Evolutionary conservation across 495 filamentous ascomycete genomes (phyloP), one percentile per base, ranked within the genome.

Genomic region (Massariosphaeria phaeospora): DNA sequence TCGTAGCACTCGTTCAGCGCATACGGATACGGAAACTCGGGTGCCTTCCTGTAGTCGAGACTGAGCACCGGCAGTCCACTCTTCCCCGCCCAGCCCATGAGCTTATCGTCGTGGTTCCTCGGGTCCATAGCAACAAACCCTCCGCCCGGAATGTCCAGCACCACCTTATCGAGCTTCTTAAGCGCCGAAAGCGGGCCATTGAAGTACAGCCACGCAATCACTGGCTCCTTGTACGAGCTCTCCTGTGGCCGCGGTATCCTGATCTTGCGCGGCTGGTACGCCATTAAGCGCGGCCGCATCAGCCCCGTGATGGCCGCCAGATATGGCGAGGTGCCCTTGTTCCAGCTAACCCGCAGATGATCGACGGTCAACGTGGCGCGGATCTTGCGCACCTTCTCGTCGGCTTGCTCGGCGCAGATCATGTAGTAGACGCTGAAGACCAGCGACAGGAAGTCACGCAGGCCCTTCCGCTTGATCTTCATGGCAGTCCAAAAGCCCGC

Each of bases 401-500:
- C 93, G 2, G 93, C 93, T 64, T 87, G 83, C 66, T 97, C 93
- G 1, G 94, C 91, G 11, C 90, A 88, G 48, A 96, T 76, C 42
- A 98, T 73, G 68, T 98, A 98, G 70, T 95, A 97, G 1, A 82
- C 66, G 1, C 83, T 84, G 66, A 96, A 97, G 20, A 86, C 75
- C 18, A 98, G 75, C 55, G 85, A 89, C 3, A 83, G 79, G 13
- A 95, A 64, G 66, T 97, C 91, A 21, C 88, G 77, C 15, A 94
- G 65, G 85, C 86, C 89, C 62, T 88, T 91, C 48, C 75, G 79
- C 40, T 78, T 79, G 44, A 98, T 86, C 48, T 82, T 84, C 93
- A 98, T 98, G 4, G 93, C 94, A 0, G 89, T 95, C 93, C 93
- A 98, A 69, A 96, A 98, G 0, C 93, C 93, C 9, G 93, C 93